Percentiles rank a stretch among this genome's conserved stretches.
Conservation (phyloP, 1,284 basidiomycete species). For the Ganoderma resinaceum region DNA sequence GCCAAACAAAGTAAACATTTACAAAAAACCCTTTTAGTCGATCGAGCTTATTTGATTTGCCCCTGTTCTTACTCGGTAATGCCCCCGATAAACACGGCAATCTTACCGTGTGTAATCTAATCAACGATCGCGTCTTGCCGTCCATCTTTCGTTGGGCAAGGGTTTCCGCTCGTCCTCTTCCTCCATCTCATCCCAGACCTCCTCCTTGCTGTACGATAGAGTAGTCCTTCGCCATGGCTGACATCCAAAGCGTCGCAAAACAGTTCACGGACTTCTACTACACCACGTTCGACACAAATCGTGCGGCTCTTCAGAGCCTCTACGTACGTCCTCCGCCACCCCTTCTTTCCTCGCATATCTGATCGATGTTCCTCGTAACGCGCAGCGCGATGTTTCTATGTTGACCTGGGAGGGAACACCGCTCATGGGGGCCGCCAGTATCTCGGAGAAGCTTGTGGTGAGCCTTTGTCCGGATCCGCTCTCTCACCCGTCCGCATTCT, state of each 20-base stretch:
- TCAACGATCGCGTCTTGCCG: conserved; percentile 29
- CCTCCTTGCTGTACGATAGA: conserved; percentile 30
- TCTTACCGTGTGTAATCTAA: conserved; percentile 25
- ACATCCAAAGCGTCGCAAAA: conserved; percentile 68
- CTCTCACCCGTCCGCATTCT: neutral
- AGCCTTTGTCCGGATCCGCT: conserved; percentile 30
- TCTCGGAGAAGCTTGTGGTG: conserved; percentile 87
- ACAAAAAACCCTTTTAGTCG: neutral
- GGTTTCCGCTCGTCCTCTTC: conserved; percentile 17
- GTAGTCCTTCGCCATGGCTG: conserved; percentile 60
- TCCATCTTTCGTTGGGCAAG: conserved; percentile 21
- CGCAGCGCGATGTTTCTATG: conserved; percentile 86
- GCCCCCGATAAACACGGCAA: conserved; percentile 2
- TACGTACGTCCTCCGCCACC: conserved; percentile 65
- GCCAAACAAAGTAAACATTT: neutral
- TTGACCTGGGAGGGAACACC: conserved; percentile 84
- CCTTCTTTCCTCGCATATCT: conserved; percentile 13
- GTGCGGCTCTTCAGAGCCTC: conserved; percentile 60
- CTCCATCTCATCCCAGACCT: conserved; percentile 20
- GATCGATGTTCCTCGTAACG: conserved; percentile 9
- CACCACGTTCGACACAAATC: conserved; percentile 69
- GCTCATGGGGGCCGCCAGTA: conserved; percentile 64
- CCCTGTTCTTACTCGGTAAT: conserved; percentile 22
- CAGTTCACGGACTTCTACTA: conserved; percentile 85
- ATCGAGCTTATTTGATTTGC: conserved; percentile 3